Evolutionary conservation across 2,329 filamentous ascomycete genomes (phyloP), one percentile per base, ranked within the genome.

Genomic region (Beauveria bassiana): DNA sequence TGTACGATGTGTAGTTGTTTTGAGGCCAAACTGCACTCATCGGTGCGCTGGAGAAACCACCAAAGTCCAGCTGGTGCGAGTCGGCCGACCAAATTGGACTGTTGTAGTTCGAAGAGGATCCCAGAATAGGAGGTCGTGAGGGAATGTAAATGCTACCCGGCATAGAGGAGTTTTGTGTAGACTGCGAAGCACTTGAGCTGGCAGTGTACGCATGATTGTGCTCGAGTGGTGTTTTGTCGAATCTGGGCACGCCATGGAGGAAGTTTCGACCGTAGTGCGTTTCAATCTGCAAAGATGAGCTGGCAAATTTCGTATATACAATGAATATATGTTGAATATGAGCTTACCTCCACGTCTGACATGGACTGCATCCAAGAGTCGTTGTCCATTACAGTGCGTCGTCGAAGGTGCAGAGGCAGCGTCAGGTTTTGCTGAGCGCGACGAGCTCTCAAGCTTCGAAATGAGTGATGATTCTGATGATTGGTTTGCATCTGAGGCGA

Each of bases 311-410:
- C 5, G 22, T 8, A 34, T 7, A 14, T 31, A 46, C 10, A 14
- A 9, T 14, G 2, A 52, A 26, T 4, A 47, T 2, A 42, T 6
- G 16, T 12, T 52, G 8, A 5, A 50, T 20, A 22, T 28, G 26
- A 18, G n/a, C 57, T 5, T 62, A 67, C 65, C 50, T 67, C 64
- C 12, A 57, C 61, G 52, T 66, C 65, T 2, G 63, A 66, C n/a
- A 66, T 51, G 14, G 64, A 64, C 20, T 63, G 66, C 28, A 62
- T 61, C 47, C 60, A 61, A 1, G 63, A 53, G 9, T 67, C 57
- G 8, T 64, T 62, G 0, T 59, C 53, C 65, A 66, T 67, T 43
- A 28, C 53, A 8, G 22, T 18, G n/a, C 45, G 50, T n/a, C 52
- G 57, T 24, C 42, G 59, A 24, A 59, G 31, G 14, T 55, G 43